phyloP scores from a whole-genome alignment of 495 filamentous ascomycete species.

The Chaetomium tenue region DNA sequence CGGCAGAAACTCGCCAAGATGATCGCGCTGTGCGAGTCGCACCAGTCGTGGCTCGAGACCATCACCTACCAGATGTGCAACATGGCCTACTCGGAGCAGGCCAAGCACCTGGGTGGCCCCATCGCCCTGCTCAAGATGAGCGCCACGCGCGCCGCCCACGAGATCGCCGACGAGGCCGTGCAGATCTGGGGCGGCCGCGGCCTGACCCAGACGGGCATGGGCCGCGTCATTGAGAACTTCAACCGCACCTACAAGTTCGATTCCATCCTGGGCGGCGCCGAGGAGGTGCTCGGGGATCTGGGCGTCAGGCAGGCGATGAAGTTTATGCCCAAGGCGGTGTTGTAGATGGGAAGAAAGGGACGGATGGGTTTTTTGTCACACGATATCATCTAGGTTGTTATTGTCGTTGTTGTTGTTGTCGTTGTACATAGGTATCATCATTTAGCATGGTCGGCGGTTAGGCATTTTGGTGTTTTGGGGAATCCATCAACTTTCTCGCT shows the following conservation, averaged over 20 bases:
- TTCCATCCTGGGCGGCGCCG: conserved; percentile 78
- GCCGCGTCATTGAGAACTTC: conserved; percentile 75
- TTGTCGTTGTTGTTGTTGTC: no score
- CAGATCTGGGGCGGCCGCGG: conserved; percentile 87
- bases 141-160: conserved; percentile 70
- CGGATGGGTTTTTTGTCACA: no score
- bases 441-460: neutral
- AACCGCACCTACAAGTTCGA: conserved; percentile 86
- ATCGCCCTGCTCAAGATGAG: conserved; percentile 82
- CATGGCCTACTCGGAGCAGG: conserved; percentile 76
- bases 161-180: conserved; percentile 76
- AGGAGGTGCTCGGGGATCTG: conserved; percentile 80
- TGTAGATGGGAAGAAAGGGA: conserved; percentile 53
- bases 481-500: neutral
- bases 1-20: conserved; percentile 85
- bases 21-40: conserved; percentile 76
- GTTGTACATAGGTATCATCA: neutral
- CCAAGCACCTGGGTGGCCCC: conserved; percentile 72
- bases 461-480: conserved; percentile 6
- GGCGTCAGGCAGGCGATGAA: conserved; percentile 81
- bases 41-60: conserved; percentile 82
- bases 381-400: no score
- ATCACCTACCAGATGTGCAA: conserved; percentile 82
- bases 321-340: conserved; percentile 77
- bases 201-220: conserved; percentile 81